Base-by-base conservation (phyloP, 352 stramenopile genomes). In the Pythium vanterpoolii region DNA sequence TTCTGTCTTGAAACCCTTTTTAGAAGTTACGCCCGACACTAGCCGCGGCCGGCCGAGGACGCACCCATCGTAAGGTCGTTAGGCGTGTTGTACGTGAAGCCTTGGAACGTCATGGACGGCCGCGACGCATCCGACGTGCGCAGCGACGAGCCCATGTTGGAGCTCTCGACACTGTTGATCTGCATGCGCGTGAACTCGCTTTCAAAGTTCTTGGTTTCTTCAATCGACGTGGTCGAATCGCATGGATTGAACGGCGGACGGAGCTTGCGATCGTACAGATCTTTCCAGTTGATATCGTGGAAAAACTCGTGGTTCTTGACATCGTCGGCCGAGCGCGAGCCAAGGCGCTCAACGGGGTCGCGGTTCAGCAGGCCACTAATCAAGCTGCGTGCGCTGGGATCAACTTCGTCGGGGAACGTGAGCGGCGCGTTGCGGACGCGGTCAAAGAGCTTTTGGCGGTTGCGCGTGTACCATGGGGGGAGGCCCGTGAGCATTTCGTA, bases 401-500 rank as follows among this genome's bases (percentile, higher is more conserved):
- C 76, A 9, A 97, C 83, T 45, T 92, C 85, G 28, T 93, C 85
- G 2, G 90, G 90, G 66, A 97, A 96, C 40, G 85, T 94, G 34
- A 97, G 64, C 46, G 87, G 87, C 19, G 87, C 87, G 44, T 89
- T 89, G 24, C 87, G 79, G 48, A 97, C 80, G n/a, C 90, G 83
- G 59, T 96, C 82, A 45, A 97, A 96, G 28, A 97, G 77, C 68
- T 96, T 96, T 68, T 96, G 85, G 44, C 89, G 83, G 76, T 97
- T 95, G 68, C 89, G 88, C 55, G 88, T 97, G 82, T 97, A 97
- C 90, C 90, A 97, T 16, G 87, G 90, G 14, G 89, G 89, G 38
- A 97, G 72, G 1, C 69, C 72, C 38, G 71, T 79, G 30, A 84
- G 21, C 69, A 88, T 74, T 36, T 86, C 79, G 59, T 76, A 84